These are phyloP conservation scores for Trichothecium roseum DNA, from an alignment of 2,329 filamentous ascomycete species.

Conservation along the genomic window DNA sequence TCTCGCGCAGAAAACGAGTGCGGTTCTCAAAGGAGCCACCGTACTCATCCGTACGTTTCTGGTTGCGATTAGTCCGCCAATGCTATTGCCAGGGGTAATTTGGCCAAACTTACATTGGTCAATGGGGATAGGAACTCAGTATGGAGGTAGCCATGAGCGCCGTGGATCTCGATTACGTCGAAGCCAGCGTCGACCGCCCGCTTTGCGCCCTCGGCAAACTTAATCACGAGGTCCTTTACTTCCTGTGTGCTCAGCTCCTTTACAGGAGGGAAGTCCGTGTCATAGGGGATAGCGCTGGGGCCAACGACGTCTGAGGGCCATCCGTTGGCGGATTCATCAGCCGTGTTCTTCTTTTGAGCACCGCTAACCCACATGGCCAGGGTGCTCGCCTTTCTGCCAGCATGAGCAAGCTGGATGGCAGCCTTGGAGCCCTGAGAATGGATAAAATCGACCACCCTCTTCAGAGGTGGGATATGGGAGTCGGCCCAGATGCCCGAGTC, in stretches of 20 bases:
- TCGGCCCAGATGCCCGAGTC: slow-evolving; percentile 78
- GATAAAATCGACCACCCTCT: slow-evolving; percentile 63
- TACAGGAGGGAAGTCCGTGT: slow-evolving; percentile 48
- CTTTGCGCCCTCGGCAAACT: slow-evolving; percentile 48
- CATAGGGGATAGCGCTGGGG: slow-evolving; percentile 46
- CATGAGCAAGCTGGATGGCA: slow-evolving; percentile 73
- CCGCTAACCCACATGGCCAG: slow-evolving; percentile 52
- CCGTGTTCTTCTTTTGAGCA: slow-evolving; percentile 37
- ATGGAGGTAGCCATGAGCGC: slow-evolving; percentile 51
- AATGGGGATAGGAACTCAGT: slow-evolving; percentile 47
- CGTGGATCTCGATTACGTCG: slow-evolving; percentile 57
- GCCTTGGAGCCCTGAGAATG: slow-evolving; percentile 70
- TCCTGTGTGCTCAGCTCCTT: slow-evolving; percentile 59
- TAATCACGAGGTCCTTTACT: slow-evolving; percentile 53
- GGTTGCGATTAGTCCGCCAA: slow-evolving; percentile 44
- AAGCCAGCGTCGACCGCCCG: slow-evolving; percentile 59
- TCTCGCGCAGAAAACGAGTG: slow-evolving; percentile 47
- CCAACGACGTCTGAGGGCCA: slow-evolving; percentile 47
- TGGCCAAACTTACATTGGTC: slow-evolving; percentile 1
- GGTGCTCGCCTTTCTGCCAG: slow-evolving; percentile 58
- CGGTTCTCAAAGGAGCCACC: slow-evolving; percentile 58
- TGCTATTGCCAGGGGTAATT: slow-evolving; percentile 25
- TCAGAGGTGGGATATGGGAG: slow-evolving; percentile 63
- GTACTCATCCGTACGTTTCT: slow-evolving; percentile 52
- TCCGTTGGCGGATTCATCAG: slow-evolving; percentile 39